phyloP scores from a whole-genome alignment of 1,284 basidiomycete genomes.

The Uromyces viciae-fabae region DNA sequence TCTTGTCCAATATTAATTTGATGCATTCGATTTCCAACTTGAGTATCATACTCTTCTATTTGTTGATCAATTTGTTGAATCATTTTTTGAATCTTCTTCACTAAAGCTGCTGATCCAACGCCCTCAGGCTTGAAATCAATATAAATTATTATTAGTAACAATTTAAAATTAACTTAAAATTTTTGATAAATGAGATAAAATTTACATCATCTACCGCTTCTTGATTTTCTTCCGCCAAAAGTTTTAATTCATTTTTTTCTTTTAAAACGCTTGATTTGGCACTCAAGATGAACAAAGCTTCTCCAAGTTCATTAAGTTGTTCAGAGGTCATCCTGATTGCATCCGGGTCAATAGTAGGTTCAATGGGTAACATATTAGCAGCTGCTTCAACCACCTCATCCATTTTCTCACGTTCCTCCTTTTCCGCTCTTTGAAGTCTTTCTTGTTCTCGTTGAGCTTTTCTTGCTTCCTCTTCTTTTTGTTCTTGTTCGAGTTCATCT shows the following conservation, averaged over 20 bases:
- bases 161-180: neutral
- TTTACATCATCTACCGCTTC: conserved; percentile 60
- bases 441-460: conserved; percentile 48
- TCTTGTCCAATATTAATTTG: conserved; percentile 88
- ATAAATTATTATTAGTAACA: neutral
- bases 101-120: conserved; percentile 64
- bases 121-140: conserved; percentile 26
- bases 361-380: conserved; percentile 36
- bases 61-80: conserved; percentile 92
- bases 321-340: conserved; percentile 94
- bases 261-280: conserved; percentile 95
- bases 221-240: conserved; percentile 86
- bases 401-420: conserved; percentile 44
- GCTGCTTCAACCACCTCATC: conserved; percentile 46
- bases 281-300: conserved; percentile 83
- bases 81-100: conserved; percentile 92
- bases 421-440: conserved; percentile 43
- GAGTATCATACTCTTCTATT: conserved; percentile 73
- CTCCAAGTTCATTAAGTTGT: conserved; percentile 87
- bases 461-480: conserved; percentile 51
- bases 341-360: conserved; percentile 57
- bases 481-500: conserved; percentile 94
- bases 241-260: conserved; percentile 84
- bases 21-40: conserved; percentile 85
- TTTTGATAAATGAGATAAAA: neutral